These are phyloP conservation scores for Dendrobium chrysotoxum DNA, from an alignment of 106 monocot genomes.

Conservation along the genomic window DNA sequence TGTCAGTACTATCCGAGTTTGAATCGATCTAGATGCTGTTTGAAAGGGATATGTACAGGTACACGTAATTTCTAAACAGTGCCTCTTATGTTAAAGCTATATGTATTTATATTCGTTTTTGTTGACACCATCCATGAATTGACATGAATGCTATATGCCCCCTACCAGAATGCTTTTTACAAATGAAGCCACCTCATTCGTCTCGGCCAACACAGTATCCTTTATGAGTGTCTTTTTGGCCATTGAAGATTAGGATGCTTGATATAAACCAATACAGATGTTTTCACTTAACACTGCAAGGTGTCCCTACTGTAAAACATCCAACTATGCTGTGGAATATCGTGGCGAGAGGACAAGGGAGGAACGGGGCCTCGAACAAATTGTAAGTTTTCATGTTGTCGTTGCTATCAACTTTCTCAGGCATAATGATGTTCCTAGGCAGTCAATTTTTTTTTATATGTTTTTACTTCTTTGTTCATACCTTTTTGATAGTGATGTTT, in stretches of 20 bases:
- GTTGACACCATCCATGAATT: not conserved
- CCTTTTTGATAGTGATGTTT: not conserved
- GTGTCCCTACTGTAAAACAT: constrained; percentile 80
- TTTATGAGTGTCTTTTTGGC: constrained; percentile 9
- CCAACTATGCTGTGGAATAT: constrained; percentile 79
- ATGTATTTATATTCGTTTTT: not conserved
- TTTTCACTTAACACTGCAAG: constrained; percentile 35
- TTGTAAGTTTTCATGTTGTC: constrained; percentile 41
- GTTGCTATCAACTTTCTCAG: not conserved
- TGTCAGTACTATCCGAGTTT: constrained; percentile 78
- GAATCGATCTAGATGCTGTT: constrained; percentile 75
- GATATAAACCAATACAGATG: not conserved
- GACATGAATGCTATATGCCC: not conserved
- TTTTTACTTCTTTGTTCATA: not conserved
- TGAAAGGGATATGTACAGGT: constrained; percentile 86
- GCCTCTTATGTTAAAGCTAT: not conserved
- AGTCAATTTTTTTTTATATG: not conserved
- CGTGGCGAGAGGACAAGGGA: constrained; percentile 62
- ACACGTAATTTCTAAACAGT: not conserved
- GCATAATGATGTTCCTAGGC: not conserved
- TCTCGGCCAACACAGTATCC: constrained; percentile 76
- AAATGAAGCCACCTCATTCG: constrained; percentile 71
- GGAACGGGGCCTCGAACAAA: constrained; percentile 77
- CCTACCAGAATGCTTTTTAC: constrained; percentile 78
- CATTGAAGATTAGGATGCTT: not conserved